Evolutionary conservation across 441 rosid genomes (phyloP).

Genomic region (Lepidium campestre): DNA sequence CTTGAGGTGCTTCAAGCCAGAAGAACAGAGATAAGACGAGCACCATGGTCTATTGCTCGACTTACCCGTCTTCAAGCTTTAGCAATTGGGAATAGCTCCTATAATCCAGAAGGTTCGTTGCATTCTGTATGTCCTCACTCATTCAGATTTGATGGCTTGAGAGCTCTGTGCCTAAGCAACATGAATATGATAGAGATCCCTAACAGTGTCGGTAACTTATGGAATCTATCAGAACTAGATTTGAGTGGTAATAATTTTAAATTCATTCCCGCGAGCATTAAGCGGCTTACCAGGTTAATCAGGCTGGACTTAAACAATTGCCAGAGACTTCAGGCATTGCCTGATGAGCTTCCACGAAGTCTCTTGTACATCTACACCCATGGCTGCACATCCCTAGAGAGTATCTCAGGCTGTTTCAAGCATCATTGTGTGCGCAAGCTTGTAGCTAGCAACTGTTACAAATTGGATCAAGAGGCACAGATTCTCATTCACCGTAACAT

Average conservation of each 20-base stretch:
- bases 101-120: not conserved
- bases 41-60: conserved; percentile 5
- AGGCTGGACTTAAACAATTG: conserved; percentile 28
- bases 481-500: conserved; percentile 18
- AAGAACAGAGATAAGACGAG: conserved; percentile 13
- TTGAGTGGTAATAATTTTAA: conserved; percentile 35
- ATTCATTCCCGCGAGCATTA: conserved; percentile 33
- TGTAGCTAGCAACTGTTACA: conserved; percentile 30
- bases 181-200: conserved; percentile 47
- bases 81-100: conserved; percentile 6
- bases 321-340: conserved; percentile 38
- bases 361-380: conserved; percentile 21
- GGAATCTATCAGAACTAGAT: conserved; percentile 25
- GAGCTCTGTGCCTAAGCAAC: conserved; percentile 29
- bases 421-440: conserved; percentile 7
- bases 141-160: conserved; percentile 30
- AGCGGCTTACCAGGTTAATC: conserved; percentile 28
- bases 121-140: conserved; percentile 21
- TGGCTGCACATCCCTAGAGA: conserved; percentile 35
- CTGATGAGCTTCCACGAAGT: conserved; percentile 34
- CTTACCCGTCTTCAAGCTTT: conserved; percentile 22
- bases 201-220: conserved; percentile 28
- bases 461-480: conserved; percentile 18
- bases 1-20: conserved; percentile 24
- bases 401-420: conserved; percentile 23